These are phyloP conservation scores for Sphaerostilbella broomeana DNA, from an alignment of 2,329 filamentous ascomycete genomes.

Conservation along the genomic window DNA sequence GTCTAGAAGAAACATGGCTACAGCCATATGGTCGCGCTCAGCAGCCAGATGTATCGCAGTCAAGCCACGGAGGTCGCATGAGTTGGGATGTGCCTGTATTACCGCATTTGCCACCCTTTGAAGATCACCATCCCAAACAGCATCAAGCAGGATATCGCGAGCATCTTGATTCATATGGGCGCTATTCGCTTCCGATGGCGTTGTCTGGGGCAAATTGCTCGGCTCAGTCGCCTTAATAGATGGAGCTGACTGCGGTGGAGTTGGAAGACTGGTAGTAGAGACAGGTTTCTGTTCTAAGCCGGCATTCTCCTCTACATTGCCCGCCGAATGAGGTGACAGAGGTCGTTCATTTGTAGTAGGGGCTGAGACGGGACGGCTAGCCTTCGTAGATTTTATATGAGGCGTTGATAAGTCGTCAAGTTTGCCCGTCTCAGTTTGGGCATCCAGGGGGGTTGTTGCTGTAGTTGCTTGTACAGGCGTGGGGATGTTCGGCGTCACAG, in stretches of 20 bases:
- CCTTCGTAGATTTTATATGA: too few species aligned
- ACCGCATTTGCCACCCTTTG: conserved; percentile 21
- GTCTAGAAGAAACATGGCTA: conserved; percentile 29
- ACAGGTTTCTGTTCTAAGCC: too few species aligned
- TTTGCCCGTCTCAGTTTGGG: too few species aligned
- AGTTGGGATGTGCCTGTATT: conserved; percentile 18
- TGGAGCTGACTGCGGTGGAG: conserved; percentile 8
- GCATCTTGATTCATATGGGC: too few species aligned
- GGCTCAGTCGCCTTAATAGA: background rate
- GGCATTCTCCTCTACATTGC: background rate
- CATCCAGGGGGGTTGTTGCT: background rate
- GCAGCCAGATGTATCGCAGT: conserved; percentile 27
- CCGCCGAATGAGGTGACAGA: conserved; percentile 1
- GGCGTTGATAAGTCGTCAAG: too few species aligned
- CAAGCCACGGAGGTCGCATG: conserved; percentile 24
- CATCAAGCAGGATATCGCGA: conserved; percentile 23
- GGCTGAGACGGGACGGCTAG: background rate
- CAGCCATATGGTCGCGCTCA: conserved; percentile 26
- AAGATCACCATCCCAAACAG: conserved; percentile 28
- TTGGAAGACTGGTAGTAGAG: conserved; percentile 2
- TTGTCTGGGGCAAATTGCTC: background rate
- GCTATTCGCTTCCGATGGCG: too few species aligned
- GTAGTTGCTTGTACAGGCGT: background rate
- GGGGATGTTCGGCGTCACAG: conserved; percentile 5
- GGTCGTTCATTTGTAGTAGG: conserved; percentile 1